Conservation (phyloP, 805 yeast genomes). For the Yamadazyma takamatsuzukensis region DNA sequence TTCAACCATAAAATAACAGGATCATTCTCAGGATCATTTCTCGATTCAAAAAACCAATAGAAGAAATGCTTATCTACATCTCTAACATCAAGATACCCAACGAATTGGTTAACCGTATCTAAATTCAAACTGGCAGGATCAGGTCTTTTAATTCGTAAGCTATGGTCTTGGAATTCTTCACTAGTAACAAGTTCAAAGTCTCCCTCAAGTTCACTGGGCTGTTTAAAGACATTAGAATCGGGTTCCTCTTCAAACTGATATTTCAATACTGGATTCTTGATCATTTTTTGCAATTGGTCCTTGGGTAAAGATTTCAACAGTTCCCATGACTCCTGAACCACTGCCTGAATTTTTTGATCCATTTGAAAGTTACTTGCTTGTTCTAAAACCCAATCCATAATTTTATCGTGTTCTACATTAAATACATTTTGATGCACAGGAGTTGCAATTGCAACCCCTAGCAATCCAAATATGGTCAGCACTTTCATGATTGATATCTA, state of each 20-base stretch:
- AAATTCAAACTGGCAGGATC: conserved; percentile 63
- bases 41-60: conserved; percentile 30
- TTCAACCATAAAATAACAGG: conserved; percentile 30
- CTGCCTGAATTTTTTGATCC: too few species aligned
- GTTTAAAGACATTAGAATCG: not conserved
- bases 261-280: not conserved
- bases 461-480: too few species aligned
- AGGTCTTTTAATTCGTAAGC: conserved; percentile 7
- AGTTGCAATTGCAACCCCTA: too few species aligned
- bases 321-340: conserved; percentile 2
- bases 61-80: conserved; percentile 53
- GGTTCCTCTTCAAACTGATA: not conserved
- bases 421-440: too few species aligned
- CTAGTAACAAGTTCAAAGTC: conserved; percentile 8
- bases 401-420: too few species aligned
- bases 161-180: conserved; percentile 3
- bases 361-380: too few species aligned
- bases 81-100: conserved; percentile 78
- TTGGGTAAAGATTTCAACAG: conserved; percentile 1
- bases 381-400: too few species aligned
- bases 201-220: not conserved
- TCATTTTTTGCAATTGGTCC: conserved; percentile 1
- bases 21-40: conserved; percentile 29
- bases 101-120: conserved; percentile 72
- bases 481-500: too few species aligned